Percentiles rank a stretch among this genome's conserved stretches.
These are phyloP conservation scores for Pilasporangium apinafurcum DNA, from an alignment of 352 stramenopile species.

Conservation along the genomic window DNA sequence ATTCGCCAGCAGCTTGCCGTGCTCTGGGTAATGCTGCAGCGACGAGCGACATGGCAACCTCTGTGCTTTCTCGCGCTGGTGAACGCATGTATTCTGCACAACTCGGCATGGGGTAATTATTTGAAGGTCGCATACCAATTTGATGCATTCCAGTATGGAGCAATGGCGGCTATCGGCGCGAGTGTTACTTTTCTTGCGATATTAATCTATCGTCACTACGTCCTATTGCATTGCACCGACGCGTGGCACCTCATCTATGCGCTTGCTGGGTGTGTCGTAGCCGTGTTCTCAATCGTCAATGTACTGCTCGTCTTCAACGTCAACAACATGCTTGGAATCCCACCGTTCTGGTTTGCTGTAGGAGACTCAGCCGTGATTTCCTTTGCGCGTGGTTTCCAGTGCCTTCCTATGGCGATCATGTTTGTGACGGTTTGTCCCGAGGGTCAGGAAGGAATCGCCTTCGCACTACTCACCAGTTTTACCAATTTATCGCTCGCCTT, in stretches of 20 bases:
- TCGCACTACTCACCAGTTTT: constrained; percentile 72
- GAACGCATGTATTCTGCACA: constrained; percentile 61
- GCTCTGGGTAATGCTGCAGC: constrained; percentile 61
- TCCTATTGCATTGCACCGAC: constrained; percentile 28
- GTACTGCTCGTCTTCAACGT: constrained; percentile 56
- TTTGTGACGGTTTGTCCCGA: constrained; percentile 71
- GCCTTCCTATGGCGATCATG: constrained; percentile 71
- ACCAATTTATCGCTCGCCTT: constrained; percentile 67
- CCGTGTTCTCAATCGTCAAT: constrained; percentile 65
- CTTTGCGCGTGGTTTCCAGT: constrained; percentile 74
- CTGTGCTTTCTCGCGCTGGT: constrained; percentile 62
- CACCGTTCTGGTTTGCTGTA: constrained; percentile 73
- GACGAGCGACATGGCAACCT: constrained; percentile 68
- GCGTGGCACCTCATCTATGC: constrained; percentile 68
- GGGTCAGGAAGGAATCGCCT: constrained; percentile 69
- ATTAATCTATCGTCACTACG: constrained; percentile 39
- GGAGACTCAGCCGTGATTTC: constrained; percentile 58
- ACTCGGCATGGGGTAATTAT: constrained; percentile 78
- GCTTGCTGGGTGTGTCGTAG: constrained; percentile 45
- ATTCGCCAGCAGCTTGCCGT: constrained; percentile 24
- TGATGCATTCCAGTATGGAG: constrained; percentile 72
- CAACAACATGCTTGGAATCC: constrained; percentile 52
- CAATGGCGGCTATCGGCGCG: constrained; percentile 56
- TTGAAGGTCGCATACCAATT: constrained; percentile 66
- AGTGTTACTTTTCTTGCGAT: constrained; percentile 62